Conservation (phyloP, 2,329 filamentous ascomycete genomes). For the Corniculantispora saksenae region DNA sequence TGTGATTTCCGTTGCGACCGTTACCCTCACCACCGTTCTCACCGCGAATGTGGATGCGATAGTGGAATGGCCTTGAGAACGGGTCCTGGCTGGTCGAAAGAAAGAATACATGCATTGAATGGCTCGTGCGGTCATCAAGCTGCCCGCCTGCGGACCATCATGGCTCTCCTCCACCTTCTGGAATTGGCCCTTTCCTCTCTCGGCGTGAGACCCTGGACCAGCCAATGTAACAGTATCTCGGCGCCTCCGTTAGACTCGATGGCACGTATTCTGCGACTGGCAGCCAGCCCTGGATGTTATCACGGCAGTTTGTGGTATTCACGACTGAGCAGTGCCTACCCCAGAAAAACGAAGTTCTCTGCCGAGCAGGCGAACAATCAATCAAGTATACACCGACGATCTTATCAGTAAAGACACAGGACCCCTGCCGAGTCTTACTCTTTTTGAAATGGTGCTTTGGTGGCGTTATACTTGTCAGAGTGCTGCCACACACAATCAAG, state of each 20-base stretch:
- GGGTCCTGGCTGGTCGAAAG: background rate
- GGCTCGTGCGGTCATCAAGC: background rate
- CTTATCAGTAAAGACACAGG: background rate
- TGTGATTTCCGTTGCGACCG: background rate
- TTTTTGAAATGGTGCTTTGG: background rate
- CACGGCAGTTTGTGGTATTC: background rate
- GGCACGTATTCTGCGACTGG: background rate
- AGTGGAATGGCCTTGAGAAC: background rate
- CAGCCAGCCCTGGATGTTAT: background rate
- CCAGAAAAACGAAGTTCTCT: background rate
- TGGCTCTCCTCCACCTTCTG: background rate
- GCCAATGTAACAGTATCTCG: slow-evolving; percentile 3
- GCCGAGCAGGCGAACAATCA: background rate
- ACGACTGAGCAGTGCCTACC: background rate
- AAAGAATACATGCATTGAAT: background rate
- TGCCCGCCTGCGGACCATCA: background rate
- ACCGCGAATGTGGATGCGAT: slow-evolving; percentile 13
- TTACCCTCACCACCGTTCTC: slow-evolving; percentile 10
- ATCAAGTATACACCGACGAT: background rate
- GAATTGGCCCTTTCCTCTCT: background rate
- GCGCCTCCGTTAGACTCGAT: slow-evolving; percentile 5
- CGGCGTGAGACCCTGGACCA: background rate
- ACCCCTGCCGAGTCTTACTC: background rate
- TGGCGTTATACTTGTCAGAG: slow-evolving; percentile 1
- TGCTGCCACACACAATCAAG: background rate